Percentiles rank a stretch among this genome's conserved stretches.
phyloP scores from a whole-genome alignment of 2,329 filamentous ascomycete genomes.

The Pestalotiopsis sp. region DNA sequence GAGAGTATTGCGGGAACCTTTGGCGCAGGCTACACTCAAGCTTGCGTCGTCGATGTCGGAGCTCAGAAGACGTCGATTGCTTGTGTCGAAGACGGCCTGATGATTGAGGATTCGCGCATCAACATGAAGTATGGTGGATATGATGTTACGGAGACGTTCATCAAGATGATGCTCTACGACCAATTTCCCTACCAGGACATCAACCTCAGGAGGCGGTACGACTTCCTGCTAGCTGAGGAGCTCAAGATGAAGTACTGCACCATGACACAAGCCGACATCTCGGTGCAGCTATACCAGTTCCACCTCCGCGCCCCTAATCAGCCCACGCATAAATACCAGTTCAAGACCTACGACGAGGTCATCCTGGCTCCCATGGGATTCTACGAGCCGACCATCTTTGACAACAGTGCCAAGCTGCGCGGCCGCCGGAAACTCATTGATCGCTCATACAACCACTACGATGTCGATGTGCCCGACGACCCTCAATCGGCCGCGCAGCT shows the following conservation, averaged over 20 bases:
- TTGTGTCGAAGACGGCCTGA: conserved; percentile 95
- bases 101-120: conserved; percentile 89
- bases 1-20: conserved; percentile 95
- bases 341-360: conserved; percentile 97
- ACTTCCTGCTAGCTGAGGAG: conserved; percentile 92
- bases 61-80: conserved; percentile 97
- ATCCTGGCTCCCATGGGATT: conserved; percentile 95
- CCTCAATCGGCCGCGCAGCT: conserved; percentile 83
- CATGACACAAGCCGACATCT: conserved; percentile 86
- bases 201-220: conserved; percentile 85
- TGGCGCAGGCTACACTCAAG: conserved; percentile 89
- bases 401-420: conserved; percentile 75
- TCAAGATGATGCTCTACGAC: conserved; percentile 97
- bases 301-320: conserved; percentile 86
- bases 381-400: conserved; percentile 85
- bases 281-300: conserved; percentile 85
- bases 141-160: conserved; percentile 91
- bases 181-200: conserved; percentile 95
- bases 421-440: conserved; percentile 80
- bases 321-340: conserved; percentile 88
- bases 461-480: conserved; percentile 83
- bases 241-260: conserved; percentile 92
- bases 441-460: conserved; percentile 91
- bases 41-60: conserved; percentile 94
- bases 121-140: conserved; percentile 92